Percentiles rank a stretch among this genome's conserved stretches.
phyloP scores from a whole-genome alignment of 805 yeast species.

The Barnettozyma wickerhamii region DNA sequence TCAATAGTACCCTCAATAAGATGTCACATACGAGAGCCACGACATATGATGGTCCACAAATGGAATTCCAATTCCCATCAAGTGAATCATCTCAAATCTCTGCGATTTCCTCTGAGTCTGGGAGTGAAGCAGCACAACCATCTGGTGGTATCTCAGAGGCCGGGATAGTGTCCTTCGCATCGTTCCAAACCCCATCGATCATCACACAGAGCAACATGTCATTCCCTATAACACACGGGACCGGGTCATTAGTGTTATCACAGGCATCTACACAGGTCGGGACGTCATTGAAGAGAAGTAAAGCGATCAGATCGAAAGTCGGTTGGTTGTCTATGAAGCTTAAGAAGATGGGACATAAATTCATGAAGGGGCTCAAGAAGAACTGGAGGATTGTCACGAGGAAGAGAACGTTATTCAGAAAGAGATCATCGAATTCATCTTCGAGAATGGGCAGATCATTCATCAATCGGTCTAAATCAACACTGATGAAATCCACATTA shows the following conservation, averaged over 20 bases:
- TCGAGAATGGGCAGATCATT: slow-evolving; percentile 7
- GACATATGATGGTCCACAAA: slow-evolving; percentile 36
- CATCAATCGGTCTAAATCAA: slow-evolving; percentile 10
- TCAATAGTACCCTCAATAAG: too few relatives aligned
- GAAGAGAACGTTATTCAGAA: slow-evolving; percentile 12
- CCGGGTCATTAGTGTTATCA: background rate
- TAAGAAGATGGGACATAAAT: slow-evolving; percentile 22
- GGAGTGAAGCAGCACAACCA: slow-evolving; percentile 1
- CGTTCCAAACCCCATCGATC: background rate
- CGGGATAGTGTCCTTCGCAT: too few relatives aligned
- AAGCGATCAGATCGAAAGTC: slow-evolving; percentile 35
- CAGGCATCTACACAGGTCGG: too few relatives aligned
- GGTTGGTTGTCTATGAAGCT: slow-evolving; percentile 32
- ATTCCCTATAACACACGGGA: background rate
- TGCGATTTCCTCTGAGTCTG: background rate
- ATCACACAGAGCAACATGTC: background rate
- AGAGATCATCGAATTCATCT: background rate
- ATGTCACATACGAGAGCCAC: slow-evolving; percentile 30
- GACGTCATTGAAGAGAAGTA: slow-evolving; percentile 29
- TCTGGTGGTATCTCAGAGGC: background rate
- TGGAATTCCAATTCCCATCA: slow-evolving; percentile 35
- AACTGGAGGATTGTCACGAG: slow-evolving; percentile 27
- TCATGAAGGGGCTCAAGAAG: slow-evolving; percentile 19
- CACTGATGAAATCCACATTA: slow-evolving; percentile 4
- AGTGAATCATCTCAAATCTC: background rate